Evolutionary conservation across 108 stramenopile species (phyloP), one percentile per base, ranked within the genome.

Genomic region (Cylindrotheca closterium): DNA sequence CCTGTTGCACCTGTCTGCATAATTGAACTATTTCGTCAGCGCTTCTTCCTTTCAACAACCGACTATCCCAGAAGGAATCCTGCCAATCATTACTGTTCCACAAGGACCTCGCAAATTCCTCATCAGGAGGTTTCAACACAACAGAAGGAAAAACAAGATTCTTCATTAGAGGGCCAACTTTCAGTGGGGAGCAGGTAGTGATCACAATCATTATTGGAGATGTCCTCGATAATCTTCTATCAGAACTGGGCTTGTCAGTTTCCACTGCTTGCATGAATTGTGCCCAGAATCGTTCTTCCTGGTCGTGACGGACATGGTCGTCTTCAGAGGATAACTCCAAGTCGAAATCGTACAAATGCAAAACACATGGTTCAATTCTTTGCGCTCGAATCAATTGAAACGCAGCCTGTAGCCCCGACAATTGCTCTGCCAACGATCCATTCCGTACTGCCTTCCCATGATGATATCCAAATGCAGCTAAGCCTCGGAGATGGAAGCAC

Each of bases 281-380:
- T 4, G 77, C 76, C 83, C 81, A 87, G 63, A 74, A 71, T 60
- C 76, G 82, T 47, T 68, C 67, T 73, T 79, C 85, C 58, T 73
- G 75, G 63, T 73, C 77, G 50, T 83, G 70, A 15, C 75, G 79
- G 22, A 79, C 51, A 24, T 74, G 78, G 0, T 75, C 70, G n/a
- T 78, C 75, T 8, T 69, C 51, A 5, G 79, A 56, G 2, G 67
- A 60, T 2, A 91, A 57, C 61, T 94, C 89, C 18, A 57, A 30
- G 63, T 91, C 89, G 23, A 91, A 57, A 55, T 75, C 74, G 21
- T 42, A 49, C 33, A 94, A 51, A 63, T 84, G 85, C 54, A 94
- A 64, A 0, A 94, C 70, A 67, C 86, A 87, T 5, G 92, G 92
- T 33, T 74, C 73, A 65, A 74, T 67, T 53, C 79, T 58, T 34